Evolutionary conservation across 495 filamentous ascomycete genomes (phyloP).

Genomic region (Astrothelium subdiscretum): DNA sequence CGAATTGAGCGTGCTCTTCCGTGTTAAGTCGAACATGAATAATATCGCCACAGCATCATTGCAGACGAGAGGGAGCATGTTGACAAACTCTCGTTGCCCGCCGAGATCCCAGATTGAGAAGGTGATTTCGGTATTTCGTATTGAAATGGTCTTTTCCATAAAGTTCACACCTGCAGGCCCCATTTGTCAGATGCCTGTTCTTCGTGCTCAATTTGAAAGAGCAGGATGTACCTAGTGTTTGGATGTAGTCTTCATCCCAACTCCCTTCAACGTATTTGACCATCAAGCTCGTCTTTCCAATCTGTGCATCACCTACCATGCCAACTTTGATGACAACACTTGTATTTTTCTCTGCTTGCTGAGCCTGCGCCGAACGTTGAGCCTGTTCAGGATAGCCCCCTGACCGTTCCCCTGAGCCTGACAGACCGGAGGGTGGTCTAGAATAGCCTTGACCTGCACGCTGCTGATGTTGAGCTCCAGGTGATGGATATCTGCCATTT

Average conservation of each 20-base stretch:
- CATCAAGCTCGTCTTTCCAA: conserved; percentile 98
- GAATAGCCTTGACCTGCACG: conserved; percentile 15
- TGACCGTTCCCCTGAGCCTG: conserved; percentile 9
- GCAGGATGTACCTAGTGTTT: conserved; percentile 65
- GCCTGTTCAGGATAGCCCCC: conserved; percentile 23
- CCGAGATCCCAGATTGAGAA: conserved; percentile 99
- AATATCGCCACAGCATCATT: conserved; percentile 97
- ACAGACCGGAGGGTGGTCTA: conserved; percentile 14
- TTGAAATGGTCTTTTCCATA: conserved; percentile 99
- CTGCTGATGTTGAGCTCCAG: conserved; percentile 16
- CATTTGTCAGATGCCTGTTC: not conserved
- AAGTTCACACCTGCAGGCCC: conserved; percentile 70
- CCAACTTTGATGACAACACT: conserved; percentile 98
- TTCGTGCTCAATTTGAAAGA: conserved; percentile 4
- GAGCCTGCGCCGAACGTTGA: conserved; percentile 17
- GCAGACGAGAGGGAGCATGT: conserved; percentile 97
- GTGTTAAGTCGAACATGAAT: conserved; percentile 98
- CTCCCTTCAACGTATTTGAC: conserved; percentile 98
- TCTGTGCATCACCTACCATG: conserved; percentile 98
- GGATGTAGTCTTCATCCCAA: conserved; percentile 99
- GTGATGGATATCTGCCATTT: conserved; percentile 5
- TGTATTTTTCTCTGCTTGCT: conserved; percentile 48
- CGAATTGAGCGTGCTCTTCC: conserved; percentile 95
- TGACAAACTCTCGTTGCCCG: conserved; percentile 96
- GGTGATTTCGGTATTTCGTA: conserved; percentile 98